Evolutionary conservation across 139 green algal genomes (phyloP).

Genomic region (Astrephomene gubernaculifera): DNA sequence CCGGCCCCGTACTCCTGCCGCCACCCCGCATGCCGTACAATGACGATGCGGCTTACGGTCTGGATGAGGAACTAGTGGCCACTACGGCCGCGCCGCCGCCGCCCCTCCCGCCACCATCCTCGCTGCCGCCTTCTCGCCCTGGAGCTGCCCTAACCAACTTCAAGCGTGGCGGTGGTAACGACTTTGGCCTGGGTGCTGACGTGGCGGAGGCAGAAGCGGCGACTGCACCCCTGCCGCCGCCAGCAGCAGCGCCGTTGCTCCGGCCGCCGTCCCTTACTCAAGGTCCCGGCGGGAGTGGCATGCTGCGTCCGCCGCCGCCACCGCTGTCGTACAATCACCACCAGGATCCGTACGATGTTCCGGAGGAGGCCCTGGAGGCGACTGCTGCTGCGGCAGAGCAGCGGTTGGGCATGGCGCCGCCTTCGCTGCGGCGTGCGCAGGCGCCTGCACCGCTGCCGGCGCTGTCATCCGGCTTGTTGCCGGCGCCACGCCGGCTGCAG

Average conservation of each 20-base stretch:
- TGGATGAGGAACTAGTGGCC: background rate
- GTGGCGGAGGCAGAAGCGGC: constrained; percentile 15
- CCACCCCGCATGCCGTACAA: background rate
- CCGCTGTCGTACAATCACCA: background rate
- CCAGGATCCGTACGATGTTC: constrained; percentile 15
- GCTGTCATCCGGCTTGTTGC: background rate
- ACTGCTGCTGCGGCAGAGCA: constrained; percentile 19
- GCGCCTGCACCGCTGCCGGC: background rate
- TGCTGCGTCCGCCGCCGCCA: background rate
- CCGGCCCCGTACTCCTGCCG: background rate
- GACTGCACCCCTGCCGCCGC: background rate
- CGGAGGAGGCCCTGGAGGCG: constrained; percentile 25
- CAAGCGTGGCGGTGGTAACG: no score
- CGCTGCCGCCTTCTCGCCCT: background rate
- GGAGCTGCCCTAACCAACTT: no score
- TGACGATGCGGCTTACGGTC: background rate
- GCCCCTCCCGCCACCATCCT: background rate
- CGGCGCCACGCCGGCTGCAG: background rate
- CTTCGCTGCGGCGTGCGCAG: background rate
- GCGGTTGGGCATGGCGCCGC: constrained; percentile 31
- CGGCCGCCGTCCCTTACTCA: background rate
- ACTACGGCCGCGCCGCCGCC: background rate
- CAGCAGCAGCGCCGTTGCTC: background rate
- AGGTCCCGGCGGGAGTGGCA: background rate
- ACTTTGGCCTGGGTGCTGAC: constrained; percentile 16